Evolutionary conservation across 1,139 yeast species (phyloP).

Genomic region (Candida gigantensis): DNA sequence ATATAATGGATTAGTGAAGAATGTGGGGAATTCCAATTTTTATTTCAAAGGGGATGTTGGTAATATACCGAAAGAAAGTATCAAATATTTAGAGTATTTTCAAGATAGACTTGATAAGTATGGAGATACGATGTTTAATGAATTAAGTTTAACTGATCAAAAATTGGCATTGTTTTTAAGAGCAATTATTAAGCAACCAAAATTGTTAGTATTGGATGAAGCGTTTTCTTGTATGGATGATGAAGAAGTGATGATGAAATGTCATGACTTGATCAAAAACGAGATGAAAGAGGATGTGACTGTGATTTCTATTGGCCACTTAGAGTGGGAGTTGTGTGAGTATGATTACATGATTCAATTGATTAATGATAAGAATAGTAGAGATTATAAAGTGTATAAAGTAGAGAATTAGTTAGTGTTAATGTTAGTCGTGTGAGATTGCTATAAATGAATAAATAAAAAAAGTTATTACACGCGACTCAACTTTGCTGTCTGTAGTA

Average conservation of each 20-base stretch:
- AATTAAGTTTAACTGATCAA: constrained; percentile 70
- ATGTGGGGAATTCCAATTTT: constrained; percentile 60
- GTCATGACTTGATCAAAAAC: constrained; percentile 61
- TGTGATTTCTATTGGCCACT: constrained; percentile 77
- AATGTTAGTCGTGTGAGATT: background rate
- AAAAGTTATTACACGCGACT: background rate
- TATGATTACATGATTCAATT: constrained; percentile 39
- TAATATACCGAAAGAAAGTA: constrained; percentile 16
- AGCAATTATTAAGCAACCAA: constrained; percentile 75
- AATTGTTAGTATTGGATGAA: constrained; percentile 80
- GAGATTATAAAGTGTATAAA: constrained; percentile 24
- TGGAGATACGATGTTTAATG: constrained; percentile 45
- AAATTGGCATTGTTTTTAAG: constrained; percentile 75
- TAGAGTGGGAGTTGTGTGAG: constrained; percentile 47
- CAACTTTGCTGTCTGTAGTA: too few species aligned
- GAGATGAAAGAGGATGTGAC: constrained; percentile 63
- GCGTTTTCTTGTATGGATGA: constrained; percentile 92
- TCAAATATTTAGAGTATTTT: constrained; percentile 25
- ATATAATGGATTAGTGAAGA: constrained; percentile 64
- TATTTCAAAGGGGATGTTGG: constrained; percentile 22
- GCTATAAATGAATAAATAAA: background rate
- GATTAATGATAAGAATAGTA: constrained; percentile 30
- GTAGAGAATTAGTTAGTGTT: background rate
- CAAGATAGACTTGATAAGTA: constrained; percentile 28
- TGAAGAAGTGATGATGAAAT: constrained; percentile 53